Evolutionary conservation across 2,329 filamentous ascomycete genomes (phyloP), one percentile per base, ranked within the genome.

Genomic region (Colletotrichum sp.): DNA sequence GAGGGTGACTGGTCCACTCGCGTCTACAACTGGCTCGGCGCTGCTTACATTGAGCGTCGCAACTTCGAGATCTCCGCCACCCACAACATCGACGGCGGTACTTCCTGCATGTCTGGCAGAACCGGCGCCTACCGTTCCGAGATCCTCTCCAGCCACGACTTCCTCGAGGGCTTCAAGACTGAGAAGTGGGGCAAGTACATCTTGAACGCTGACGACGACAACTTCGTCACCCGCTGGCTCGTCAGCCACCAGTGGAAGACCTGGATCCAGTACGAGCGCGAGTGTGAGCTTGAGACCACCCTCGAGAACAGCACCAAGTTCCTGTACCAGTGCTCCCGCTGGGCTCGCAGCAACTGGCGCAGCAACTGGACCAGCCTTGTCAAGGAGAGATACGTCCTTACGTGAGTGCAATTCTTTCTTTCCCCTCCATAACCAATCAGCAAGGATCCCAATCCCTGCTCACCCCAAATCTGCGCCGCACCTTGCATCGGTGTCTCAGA

Each of bases 21-120:
- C 65, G 86, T 94, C 76, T 98, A 93, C 92, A 96, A 96, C 81
- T 98, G 96, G 88, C 89, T 98, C 24, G 96, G 96, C 8, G 94
- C 95, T 27, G 92, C 96, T 66, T 98, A 98, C 83, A 93, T 98
- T 76, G 94, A 98, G 83, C 92, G 96, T 72, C 93, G 96, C 75
- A 98, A 98, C 84, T 98, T 98, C 82, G 96, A 98, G 84, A 98
- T 97, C 81, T 97, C 96, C 62, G 96, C 96, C 36, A 98, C 96
- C 69, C 96, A 97, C 82, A 94, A 96, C 85, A 93, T 98, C 66
- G 96, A 98, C 81, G 96, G 96, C 73, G 96, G 96, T 54, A 93
- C 97, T n/a, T 97, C 96, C 13, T 98, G 96, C 86, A 95, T 98
- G 87, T 98, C 96, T 61, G 96, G 96, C 72, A 93, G 96, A 57